Conservation (phyloP, 805 yeast species). For the Phaffomyces antillensis region DNA sequence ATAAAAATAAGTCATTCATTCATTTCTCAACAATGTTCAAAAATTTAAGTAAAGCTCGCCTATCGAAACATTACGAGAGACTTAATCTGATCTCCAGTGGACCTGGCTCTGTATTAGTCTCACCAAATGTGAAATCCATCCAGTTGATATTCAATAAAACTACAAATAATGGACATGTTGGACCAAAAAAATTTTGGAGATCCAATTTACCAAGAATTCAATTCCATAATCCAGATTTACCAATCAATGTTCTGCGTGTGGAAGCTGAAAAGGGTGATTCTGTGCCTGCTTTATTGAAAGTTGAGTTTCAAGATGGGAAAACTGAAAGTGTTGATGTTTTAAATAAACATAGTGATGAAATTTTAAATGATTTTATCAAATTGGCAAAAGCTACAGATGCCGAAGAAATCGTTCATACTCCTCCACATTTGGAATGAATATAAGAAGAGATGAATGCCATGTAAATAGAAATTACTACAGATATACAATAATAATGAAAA, state of each 20-base stretch:
- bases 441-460: background rate
- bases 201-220: slow-evolving; percentile 65
- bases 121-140: slow-evolving; percentile 31
- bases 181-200: slow-evolving; percentile 67
- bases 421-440: background rate
- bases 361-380: slow-evolving; percentile 48
- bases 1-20: too few species aligned
- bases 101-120: slow-evolving; percentile 33
- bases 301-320: slow-evolving; percentile 32
- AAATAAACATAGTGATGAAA: slow-evolving; percentile 39
- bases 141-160: slow-evolving; percentile 47
- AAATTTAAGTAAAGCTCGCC: slow-evolving; percentile 32
- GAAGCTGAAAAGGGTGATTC: slow-evolving; percentile 35
- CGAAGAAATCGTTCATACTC: slow-evolving; percentile 23
- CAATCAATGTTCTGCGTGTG: slow-evolving; percentile 54
- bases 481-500: background rate
- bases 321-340: slow-evolving; percentile 46
- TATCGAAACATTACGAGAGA: slow-evolving; percentile 42
- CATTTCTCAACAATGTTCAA: slow-evolving; percentile 11
- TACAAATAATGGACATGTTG: slow-evolving; percentile 50
- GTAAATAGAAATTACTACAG: background rate
- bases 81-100: slow-evolving; percentile 46
- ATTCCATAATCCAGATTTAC: slow-evolving; percentile 73
- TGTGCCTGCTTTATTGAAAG: slow-evolving; percentile 38
- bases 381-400: slow-evolving; percentile 46